Base-by-base conservation (phyloP, 1,139 yeast species). In the Debaryomycetaceae sp. region DNA sequence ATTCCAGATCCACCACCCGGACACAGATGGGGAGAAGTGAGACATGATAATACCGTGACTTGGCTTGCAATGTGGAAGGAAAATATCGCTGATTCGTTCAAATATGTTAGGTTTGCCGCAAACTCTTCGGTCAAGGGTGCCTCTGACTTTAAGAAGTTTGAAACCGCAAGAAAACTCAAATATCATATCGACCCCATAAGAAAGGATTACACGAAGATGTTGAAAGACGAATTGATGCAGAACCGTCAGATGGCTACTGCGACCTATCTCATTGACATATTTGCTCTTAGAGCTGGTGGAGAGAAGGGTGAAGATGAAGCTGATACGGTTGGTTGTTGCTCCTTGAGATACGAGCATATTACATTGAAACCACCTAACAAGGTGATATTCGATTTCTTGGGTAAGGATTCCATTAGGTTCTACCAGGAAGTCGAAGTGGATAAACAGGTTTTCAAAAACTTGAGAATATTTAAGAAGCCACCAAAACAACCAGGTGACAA, bases 51-150 rank as follows among this genome's bases (percentile, higher is more conserved):
- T 53, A 86, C 93, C 0, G 97, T 91, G 27, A 83, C 95, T 5
- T 93, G 99, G 99, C 74, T 91, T 47, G 98, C 97, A 0, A 90
- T 86, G 86, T 91, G 98, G 98, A 84, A 86, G 61, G 98, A 91
- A 65, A 91, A 91, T 57, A 87, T 91, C 52, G 83, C 89, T 45
- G 89, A 87, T 54, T 77, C 84, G 34, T 80, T 83, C 57, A 91
- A 91, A 63, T 93, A 91, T 62, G 98, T 91, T 43, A 74, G 96
- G 62, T 81, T 91, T 65, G 97, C 97, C 1, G 95, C 95, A 31
- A 88, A 83, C 57, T 90, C 97, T 1, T 87, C 96, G 1, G 71
- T 91, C 50, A 91, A 91, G 64, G 98, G 98, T 40, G 84, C 85
- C 66, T 84, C 95, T 52, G 99, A 91, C 63, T 86, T 75, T 62